phyloP scores from a whole-genome alignment of 139 green algal species.

The Trebouxia sp. region DNA sequence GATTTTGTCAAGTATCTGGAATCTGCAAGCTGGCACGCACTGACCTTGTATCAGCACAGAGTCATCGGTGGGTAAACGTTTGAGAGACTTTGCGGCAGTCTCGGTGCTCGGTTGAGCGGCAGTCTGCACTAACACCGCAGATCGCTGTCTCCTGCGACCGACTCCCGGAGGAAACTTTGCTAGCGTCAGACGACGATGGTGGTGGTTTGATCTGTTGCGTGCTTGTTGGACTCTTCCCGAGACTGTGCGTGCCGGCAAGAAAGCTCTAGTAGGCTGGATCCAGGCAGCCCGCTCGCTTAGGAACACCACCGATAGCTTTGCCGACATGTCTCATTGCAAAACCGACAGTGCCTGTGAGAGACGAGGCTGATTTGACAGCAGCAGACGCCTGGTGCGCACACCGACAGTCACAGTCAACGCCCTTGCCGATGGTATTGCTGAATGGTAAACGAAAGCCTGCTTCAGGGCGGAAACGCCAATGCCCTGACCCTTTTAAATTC shows the following conservation, averaged over 20 bases:
- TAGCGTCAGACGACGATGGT: no score
- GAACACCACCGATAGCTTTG: background rate
- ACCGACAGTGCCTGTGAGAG: background rate
- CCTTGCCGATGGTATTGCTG: background rate
- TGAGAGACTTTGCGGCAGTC: background rate
- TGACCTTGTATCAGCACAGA: conserved; percentile 17
- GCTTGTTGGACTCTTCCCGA: no score
- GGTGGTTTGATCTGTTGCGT: background rate
- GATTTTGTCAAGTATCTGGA: background rate
- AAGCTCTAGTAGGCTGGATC: background rate
- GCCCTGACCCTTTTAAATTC: background rate
- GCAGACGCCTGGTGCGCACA: background rate
- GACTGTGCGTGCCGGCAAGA: background rate
- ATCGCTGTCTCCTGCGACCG: no score
- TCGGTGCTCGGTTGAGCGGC: background rate
- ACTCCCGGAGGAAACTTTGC: no score
- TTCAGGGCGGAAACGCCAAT: background rate
- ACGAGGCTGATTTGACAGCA: background rate
- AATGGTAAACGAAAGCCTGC: background rate
- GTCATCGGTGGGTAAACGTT: background rate
- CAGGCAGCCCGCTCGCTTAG: background rate
- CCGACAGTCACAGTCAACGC: background rate
- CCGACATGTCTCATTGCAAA: conserved; percentile 21
- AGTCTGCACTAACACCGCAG: background rate
- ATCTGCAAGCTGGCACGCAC: background rate